Base-by-base conservation (phyloP, 208 protist genomes). In the Balamuthia mandrillaris region DNA sequence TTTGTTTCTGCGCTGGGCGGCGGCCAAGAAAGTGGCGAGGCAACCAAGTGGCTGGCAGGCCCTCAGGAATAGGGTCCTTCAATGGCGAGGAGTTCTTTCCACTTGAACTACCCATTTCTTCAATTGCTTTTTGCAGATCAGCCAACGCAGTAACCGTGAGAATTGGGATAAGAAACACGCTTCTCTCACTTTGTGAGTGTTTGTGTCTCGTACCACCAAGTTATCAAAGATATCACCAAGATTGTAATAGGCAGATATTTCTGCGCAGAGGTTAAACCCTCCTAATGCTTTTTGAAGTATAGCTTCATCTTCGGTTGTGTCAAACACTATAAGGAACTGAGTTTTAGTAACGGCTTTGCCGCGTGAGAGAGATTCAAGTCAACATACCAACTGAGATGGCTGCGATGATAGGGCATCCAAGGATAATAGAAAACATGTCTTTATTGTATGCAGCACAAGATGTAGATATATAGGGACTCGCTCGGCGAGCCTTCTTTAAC, bases 171-270 rank as follows among this genome's bases (percentile, higher is more conserved):
- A n/a, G n/a, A n/a, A n/a, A n/a, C n/a, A n/a, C n/a, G n/a, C n/a
- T n/a, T n/a, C n/a, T n/a, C 49, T 56, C 18, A n/a, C 49, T 56
- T 56, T n/a, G n/a, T 18, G 18, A 56, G 18, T 56, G 49, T 56
- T 24, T 56, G n/a, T n/a, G n/a, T n/a, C n/a, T 24, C 21, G 21
- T 78, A 78, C 68, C 49, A 94, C 87, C 7, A 94, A 70, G 54
- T 90, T 93, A 41, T 94, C 92, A 61, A 94, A 91, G 4, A 92
- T 77, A 42, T 93, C 85, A 37, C 56, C 86, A 3, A 94, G 68
- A 2, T 78, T 61, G 66, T 92, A 93, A 24, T 88, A 65, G 1
- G 89, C 92, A 5, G 90, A 89, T 0, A 94, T 86, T 33, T 81
- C 79, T 1, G 90, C 88, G 65, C 90, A 92, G 2, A 93, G 33